Base-by-base conservation (phyloP, 192 early-diverging fungal species). In the Coemansia sp. region DNA sequence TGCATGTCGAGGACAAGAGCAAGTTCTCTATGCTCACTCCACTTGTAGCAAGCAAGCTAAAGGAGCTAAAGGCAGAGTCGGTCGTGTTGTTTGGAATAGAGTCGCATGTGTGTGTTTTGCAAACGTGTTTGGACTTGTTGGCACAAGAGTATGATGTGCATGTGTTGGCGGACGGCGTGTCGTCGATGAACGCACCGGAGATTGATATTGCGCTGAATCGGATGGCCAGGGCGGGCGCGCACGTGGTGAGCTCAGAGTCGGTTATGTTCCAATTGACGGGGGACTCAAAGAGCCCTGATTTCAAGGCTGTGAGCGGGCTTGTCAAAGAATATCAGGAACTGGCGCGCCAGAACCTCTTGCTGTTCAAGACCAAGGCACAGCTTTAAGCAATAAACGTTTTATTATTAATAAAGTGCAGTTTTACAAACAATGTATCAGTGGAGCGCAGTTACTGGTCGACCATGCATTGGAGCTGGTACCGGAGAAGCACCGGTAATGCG, bases 91-190 rank as follows among this genome's bases (percentile, higher is more conserved):
- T 94, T 75, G 97, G 96, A 15, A 93, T 95, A 59, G 95, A 98
- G 85, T 85, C 92, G 12, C 97, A 98, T 68, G 95, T 98, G 5
- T 98, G 97, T 68, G 89, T 98, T 5, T 62, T 93, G 38, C 97
- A 98, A 78, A 97, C 97, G 11, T 90, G 93, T 20, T 81, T 98
- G 71, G 97, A 97, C 50, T 66, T 98, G 22, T 63, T 94, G 42
- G 88, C 91, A 25, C 71, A 84, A 22, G 76, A 89, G 55, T 87
- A 85, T 62, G 85, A 91, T 59, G 94, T 96, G 47, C 89, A 92
- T 65, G 90, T 98, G n/a, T 71, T 97, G 58, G 87, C 91, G 1
- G 95, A 97, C 72, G 97, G 92, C 28, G 90, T 98, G 14, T 95
- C 93, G 17, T 96, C 94, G 25, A 87, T 88, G 71, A 91, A 92